These are phyloP conservation scores for Ulmus americana DNA, from an alignment of 331 rosid genomes.

Conservation along the genomic window DNA sequence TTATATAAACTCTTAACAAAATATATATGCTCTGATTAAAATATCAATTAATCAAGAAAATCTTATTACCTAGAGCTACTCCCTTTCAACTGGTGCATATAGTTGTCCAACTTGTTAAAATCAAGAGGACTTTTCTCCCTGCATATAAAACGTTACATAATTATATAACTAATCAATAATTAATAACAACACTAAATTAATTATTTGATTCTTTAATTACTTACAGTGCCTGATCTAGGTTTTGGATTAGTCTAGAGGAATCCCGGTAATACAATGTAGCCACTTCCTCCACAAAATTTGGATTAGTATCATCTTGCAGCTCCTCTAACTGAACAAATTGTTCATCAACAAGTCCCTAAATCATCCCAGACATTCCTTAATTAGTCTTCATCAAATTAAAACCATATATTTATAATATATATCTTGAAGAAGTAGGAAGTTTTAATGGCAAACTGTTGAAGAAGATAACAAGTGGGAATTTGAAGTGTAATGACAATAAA, in stretches of 20 bases:
- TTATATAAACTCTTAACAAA: background rate
- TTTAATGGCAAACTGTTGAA: background rate
- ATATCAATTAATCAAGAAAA: background rate
- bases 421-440: background rate
- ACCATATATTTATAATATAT: background rate
- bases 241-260: slow-evolving; percentile 57
- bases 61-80: slow-evolving; percentile 75
- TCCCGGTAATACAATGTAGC: slow-evolving; percentile 71
- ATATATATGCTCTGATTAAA: background rate
- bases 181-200: background rate
- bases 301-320: slow-evolving; percentile 76
- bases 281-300: slow-evolving; percentile 88
- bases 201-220: slow-evolving; percentile 8
- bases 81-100: slow-evolving; percentile 89
- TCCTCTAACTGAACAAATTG: slow-evolving; percentile 84
- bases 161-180: background rate
- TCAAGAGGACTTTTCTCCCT: slow-evolving; percentile 60
- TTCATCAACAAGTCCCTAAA: slow-evolving; percentile 76
- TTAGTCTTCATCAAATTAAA: background rate
- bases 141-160: slow-evolving; percentile 14
- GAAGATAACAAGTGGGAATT: background rate
- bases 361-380: background rate
- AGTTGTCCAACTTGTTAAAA: slow-evolving; percentile 59
- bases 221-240: slow-evolving; percentile 66
- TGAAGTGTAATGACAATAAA: too few relatives aligned